A percentile compares a stretch with the other conserved stretches of the same genome.
phyloP scores from a whole-genome alignment of 495 filamentous ascomycete species.

The Xylaria acuta region DNA sequence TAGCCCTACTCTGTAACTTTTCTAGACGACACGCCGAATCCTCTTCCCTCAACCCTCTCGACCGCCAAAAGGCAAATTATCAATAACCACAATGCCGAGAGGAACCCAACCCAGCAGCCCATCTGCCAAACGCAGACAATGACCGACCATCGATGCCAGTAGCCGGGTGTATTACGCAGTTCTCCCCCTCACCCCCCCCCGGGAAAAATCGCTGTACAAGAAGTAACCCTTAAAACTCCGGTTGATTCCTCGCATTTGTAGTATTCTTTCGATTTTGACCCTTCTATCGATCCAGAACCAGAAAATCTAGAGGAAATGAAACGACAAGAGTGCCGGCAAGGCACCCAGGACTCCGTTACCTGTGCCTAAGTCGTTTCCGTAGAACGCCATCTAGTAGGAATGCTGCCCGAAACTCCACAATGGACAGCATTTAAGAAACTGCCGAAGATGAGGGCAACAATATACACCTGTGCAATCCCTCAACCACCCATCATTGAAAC shows the following conservation, averaged over 20 bases:
- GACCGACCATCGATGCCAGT: background rate
- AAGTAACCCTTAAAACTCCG: conserved; percentile 16
- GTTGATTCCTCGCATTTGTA: conserved; percentile 11
- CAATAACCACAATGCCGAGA: background rate
- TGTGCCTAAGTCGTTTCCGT: background rate
- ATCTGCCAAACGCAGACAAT: conserved; percentile 10
- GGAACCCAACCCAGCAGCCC: background rate
- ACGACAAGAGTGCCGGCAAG: background rate
- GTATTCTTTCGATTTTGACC: conserved; percentile 13
- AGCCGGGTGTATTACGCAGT: conserved; percentile 1
- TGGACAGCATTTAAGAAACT: background rate
- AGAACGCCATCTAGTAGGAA: conserved; percentile 10
- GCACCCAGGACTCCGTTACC: background rate
- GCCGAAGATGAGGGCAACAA: background rate
- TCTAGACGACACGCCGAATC: background rate
- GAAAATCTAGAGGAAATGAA: conserved; percentile 14
- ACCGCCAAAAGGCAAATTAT: background rate
- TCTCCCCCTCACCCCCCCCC: too few relatives aligned
- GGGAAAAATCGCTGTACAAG: conserved; percentile 3
- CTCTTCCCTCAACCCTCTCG: background rate
- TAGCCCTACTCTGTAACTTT: background rate
- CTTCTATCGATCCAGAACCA: conserved; percentile 25
- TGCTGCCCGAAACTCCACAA: background rate
- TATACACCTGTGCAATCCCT: background rate
- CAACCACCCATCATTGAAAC: background rate